Conservation (phyloP, 345 rosid genomes). For the Dimocarpus longan region DNA sequence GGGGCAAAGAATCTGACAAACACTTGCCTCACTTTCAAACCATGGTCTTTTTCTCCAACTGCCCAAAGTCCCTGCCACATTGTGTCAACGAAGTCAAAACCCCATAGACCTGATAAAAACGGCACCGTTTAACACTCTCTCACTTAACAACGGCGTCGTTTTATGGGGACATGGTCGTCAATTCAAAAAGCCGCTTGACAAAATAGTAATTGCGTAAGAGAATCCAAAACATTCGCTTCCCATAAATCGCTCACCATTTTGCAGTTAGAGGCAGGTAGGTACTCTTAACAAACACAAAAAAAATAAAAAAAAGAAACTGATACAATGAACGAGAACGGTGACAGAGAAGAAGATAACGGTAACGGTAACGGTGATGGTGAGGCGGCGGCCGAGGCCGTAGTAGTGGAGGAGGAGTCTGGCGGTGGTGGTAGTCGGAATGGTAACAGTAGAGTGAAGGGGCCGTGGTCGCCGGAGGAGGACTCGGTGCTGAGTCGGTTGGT, state of each 20-base stretch:
- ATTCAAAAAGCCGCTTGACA: constrained; percentile 24
- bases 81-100: constrained; percentile 4
- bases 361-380: constrained; percentile 17
- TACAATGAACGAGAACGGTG: constrained; percentile 30
- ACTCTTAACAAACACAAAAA: constrained; percentile 25
- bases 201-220: constrained; percentile 21
- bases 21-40: constrained; percentile 12
- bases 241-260: constrained; percentile 23
- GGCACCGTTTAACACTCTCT: background rate
- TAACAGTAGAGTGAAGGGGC: constrained; percentile 61
- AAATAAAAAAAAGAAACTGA: constrained; percentile 13
- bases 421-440: constrained; percentile 28
- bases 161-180: constrained; percentile 30
- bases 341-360: constrained; percentile 19
- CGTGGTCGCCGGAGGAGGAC: constrained; percentile 89
- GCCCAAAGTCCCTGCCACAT: constrained; percentile 15
- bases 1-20: constrained; percentile 4
- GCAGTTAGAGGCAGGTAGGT: constrained; percentile 63
- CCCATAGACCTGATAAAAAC: background rate
- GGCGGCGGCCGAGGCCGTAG: constrained; percentile 29
- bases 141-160: constrained; percentile 8
- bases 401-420: constrained; percentile 25
- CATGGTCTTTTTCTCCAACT: constrained; percentile 25
- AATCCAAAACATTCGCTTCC: constrained; percentile 32
- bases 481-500: constrained; percentile 60